phyloP scores from a whole-genome alignment of 148 eudicot species.

The Pharnaceum exiguum region DNA sequence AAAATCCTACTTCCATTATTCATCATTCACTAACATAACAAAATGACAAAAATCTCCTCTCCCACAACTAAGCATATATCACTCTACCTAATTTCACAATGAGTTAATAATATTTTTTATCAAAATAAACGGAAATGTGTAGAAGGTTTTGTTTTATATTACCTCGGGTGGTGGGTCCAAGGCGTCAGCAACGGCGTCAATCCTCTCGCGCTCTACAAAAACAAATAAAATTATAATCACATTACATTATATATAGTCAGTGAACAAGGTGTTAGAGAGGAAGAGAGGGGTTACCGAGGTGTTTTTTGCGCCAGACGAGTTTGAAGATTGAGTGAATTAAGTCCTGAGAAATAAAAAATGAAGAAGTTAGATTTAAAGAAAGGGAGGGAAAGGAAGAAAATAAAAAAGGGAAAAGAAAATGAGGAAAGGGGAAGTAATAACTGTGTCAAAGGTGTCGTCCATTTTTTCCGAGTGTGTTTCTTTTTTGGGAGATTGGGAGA shows the following conservation, averaged over 20 bases:
- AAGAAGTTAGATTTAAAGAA: not conserved
- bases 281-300: constrained; percentile 38
- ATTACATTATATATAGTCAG: not conserved
- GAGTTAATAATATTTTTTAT: too few relatives aligned
- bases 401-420: not conserved
- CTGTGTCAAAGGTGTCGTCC: constrained; percentile 49
- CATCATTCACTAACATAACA: too few relatives aligned
- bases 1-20: too few relatives aligned
- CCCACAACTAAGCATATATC: too few relatives aligned
- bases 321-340: constrained; percentile 80
- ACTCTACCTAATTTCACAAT: too few relatives aligned
- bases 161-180: constrained; percentile 50
- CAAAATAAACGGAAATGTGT: too few relatives aligned
- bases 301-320: constrained; percentile 63
- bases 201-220: constrained; percentile 54
- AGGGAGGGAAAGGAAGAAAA: not conserved
- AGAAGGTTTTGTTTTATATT: too few relatives aligned
- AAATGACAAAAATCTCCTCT: too few relatives aligned
- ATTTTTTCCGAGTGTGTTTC: constrained; percentile 19
- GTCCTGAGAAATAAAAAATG: constrained; percentile 34
- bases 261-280: not conserved
- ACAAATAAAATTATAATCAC: not conserved
- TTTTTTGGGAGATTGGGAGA: too few relatives aligned
- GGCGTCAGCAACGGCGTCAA: constrained; percentile 41
- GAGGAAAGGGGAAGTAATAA: constrained; percentile 2